These are phyloP conservation scores for Mallotus japonicus DNA, from an alignment of 441 rosid genomes.

Conservation along the genomic window DNA sequence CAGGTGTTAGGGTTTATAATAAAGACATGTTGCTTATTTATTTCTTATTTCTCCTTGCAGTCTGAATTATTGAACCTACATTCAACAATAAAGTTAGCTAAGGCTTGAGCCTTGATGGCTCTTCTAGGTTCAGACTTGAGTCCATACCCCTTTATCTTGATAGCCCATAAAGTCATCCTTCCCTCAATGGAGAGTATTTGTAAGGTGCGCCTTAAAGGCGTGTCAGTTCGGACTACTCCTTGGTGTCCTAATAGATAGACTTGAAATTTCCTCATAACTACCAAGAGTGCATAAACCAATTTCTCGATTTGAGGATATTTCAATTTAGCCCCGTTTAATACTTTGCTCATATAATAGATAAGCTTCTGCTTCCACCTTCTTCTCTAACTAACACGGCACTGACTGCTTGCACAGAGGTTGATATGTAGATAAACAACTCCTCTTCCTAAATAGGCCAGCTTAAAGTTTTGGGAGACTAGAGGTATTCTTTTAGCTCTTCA, in stretches of 20 bases:
- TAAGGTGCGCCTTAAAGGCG: not conserved
- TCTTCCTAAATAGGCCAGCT: not conserved
- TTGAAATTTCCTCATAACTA: too few species aligned
- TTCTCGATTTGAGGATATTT: not conserved
- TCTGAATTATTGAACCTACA: not conserved
- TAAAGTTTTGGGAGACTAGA: too few species aligned
- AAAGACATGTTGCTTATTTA: too few species aligned
- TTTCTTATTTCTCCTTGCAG: too few species aligned
- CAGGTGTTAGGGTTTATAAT: too few species aligned
- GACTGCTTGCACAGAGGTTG: fast-evolving
- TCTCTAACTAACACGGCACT: not conserved
- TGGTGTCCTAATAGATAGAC: too few species aligned
- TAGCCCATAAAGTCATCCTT: not conserved
- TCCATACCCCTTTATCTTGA: not conserved
- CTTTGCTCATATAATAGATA: not conserved
- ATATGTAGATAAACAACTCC: not conserved
- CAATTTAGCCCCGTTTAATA: not conserved
- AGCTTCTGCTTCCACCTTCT: too few species aligned
- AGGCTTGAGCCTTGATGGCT: not conserved
- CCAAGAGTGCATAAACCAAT: not conserved
- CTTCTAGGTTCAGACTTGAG: not conserved
- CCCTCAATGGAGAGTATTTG: not conserved
- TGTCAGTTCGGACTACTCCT: too few species aligned
- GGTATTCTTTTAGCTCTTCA: not conserved
- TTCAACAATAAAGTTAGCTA: not conserved